Conservation (phyloP, 768 basidiomycete genomes). For the Termitomyces sp. region DNA sequence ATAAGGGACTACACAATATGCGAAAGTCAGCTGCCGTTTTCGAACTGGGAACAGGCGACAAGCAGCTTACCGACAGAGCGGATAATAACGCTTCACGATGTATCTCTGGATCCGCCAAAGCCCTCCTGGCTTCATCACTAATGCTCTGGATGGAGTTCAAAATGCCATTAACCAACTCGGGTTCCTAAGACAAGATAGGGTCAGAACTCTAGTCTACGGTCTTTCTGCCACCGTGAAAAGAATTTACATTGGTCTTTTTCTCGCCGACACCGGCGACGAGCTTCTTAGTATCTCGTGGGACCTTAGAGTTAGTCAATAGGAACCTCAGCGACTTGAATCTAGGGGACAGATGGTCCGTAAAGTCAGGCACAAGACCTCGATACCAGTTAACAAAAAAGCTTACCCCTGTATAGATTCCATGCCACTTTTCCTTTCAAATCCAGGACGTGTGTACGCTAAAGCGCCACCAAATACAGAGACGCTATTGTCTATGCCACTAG, state of each 20-base stretch:
- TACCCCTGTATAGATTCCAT: conserved; percentile 88
- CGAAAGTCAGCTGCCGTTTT: conserved; percentile 11
- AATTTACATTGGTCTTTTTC: conserved; percentile 57
- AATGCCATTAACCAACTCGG: conserved; percentile 77
- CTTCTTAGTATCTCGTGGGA: conserved; percentile 92
- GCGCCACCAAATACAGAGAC: conserved; percentile 93
- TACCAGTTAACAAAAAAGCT: conserved; percentile 22
- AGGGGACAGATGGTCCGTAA: conserved; percentile 12
- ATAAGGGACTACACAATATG: conserved; percentile 61
- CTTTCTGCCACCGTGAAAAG: conserved; percentile 1
- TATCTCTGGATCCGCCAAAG: conserved; percentile 71
- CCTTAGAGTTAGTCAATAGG: conserved; percentile 88
- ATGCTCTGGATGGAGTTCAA: conserved; percentile 81
- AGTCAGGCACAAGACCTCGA: conserved; percentile 10
- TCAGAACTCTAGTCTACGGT: conserved; percentile 6
- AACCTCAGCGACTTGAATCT: conserved; percentile 92
- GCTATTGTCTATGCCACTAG: conserved; percentile 96
- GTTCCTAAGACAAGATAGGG: conserved; percentile 50
- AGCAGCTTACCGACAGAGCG: conserved; percentile 62
- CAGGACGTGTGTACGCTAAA: conserved; percentile 80
- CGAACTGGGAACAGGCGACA: background rate
- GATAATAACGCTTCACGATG: conserved; percentile 61
- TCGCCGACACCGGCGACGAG: conserved; percentile 87
- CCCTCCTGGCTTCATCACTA: conserved; percentile 74
- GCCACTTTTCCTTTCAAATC: conserved; percentile 73